phyloP scores from a whole-genome alignment of 2,329 filamentous ascomycete genomes.

The Dichotomopilus funicola region DNA sequence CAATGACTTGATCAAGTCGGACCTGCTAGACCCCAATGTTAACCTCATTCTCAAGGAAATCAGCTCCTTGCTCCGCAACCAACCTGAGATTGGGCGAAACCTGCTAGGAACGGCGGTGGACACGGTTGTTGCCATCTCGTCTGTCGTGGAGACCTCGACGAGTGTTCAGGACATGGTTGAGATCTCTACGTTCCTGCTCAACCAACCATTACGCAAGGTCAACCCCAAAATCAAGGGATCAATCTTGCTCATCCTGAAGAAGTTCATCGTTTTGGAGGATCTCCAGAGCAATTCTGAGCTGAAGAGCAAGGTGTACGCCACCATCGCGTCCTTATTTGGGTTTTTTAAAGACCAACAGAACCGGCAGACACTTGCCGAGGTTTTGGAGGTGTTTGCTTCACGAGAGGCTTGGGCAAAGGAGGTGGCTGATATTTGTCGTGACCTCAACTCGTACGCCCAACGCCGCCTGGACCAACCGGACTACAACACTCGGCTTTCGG shows the following conservation, averaged over 20 bases:
- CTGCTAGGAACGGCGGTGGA: conserved; percentile 74
- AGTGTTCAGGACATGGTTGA: conserved; percentile 73
- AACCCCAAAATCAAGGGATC: conserved; percentile 76
- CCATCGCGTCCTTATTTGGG: conserved; percentile 74
- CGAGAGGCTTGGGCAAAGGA: conserved; percentile 54
- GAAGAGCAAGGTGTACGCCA: conserved; percentile 61
- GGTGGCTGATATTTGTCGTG: conserved; percentile 64
- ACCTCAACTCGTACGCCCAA: conserved; percentile 72
- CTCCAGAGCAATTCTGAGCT: conserved; percentile 50
- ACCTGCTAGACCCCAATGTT: conserved; percentile 51
- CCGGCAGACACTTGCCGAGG: conserved; percentile 64
- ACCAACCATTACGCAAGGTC: conserved; percentile 77
- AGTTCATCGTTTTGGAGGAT: conserved; percentile 65
- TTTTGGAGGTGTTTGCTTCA: conserved; percentile 63
- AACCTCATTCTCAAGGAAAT: conserved; percentile 61
- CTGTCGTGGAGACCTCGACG: conserved; percentile 58
- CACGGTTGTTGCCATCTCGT: conserved; percentile 68
- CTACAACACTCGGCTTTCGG: conserved; percentile 72
- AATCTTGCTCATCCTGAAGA: conserved; percentile 71
- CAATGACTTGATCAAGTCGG: conserved; percentile 48
- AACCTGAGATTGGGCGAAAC: conserved; percentile 56
- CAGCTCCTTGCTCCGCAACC: conserved; percentile 55
- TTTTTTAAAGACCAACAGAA: conserved; percentile 82
- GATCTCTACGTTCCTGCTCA: conserved; percentile 73
- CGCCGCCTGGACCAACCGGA: conserved; percentile 77